These are phyloP conservation scores for Chlamydomonas sp. DNA, from an alignment of 139 green algal species.

Conservation along the genomic window DNA sequence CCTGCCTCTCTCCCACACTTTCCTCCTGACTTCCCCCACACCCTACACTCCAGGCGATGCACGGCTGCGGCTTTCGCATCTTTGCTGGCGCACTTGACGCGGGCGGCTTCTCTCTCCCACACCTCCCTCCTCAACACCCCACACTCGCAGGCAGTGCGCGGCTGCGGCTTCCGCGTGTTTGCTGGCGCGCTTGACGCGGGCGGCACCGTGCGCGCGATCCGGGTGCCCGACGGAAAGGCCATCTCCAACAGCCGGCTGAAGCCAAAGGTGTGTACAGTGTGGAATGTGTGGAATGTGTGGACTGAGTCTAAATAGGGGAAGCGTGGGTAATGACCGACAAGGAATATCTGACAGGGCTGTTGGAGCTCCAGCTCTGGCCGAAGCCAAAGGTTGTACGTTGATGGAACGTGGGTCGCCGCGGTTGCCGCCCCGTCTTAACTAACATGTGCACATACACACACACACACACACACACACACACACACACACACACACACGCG, in stretches of 20 bases:
- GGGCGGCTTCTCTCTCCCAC: too few species aligned
- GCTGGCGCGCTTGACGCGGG: slow-evolving; percentile 51
- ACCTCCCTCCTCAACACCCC: too few species aligned
- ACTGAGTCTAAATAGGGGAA: too few species aligned
- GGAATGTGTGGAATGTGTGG: too few species aligned
- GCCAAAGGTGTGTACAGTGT: slow-evolving; percentile 57
- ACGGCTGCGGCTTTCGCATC: slow-evolving; percentile 36
- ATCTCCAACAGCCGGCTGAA: slow-evolving; percentile 82
- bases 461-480: slow-evolving; percentile 6
- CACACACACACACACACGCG: slow-evolving; percentile 32
- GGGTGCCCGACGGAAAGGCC: slow-evolving; percentile 66
- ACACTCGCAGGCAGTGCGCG: slow-evolving; percentile 7
- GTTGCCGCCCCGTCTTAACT: neutral
- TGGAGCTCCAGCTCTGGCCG: too few species aligned
- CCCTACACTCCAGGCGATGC: too few species aligned
- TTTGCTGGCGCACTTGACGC: slow-evolving; percentile 64
- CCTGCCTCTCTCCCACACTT: too few species aligned
- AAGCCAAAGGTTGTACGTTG: too few species aligned
- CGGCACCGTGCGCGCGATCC: slow-evolving; percentile 77
- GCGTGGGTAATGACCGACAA: too few species aligned
- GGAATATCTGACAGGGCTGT: too few species aligned
- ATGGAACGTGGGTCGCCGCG: too few species aligned
- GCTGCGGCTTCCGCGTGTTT: slow-evolving; percentile 62
- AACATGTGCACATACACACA: neutral
- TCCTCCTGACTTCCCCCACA: too few species aligned